phyloP scores from a whole-genome alignment of 108 stramenopile genomes.

The Skeletonema potamos region DNA sequence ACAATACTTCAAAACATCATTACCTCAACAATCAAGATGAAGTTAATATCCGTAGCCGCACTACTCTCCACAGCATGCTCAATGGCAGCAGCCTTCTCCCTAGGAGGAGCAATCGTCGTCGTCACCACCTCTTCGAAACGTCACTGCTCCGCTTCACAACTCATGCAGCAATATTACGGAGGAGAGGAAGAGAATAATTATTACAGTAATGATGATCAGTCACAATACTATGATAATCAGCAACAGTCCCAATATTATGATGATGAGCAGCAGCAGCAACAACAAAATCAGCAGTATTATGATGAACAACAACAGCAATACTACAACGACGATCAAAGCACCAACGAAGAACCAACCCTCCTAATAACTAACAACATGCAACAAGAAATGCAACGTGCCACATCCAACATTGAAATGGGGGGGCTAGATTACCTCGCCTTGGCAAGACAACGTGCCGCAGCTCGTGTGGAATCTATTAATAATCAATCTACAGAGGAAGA shows the following conservation, averaged over 20 bases:
- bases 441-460: constrained; percentile 23
- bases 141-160: neutral
- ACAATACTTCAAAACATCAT: too few species aligned
- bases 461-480: constrained; percentile 24
- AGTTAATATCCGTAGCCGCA: neutral
- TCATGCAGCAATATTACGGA: neutral
- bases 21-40: neutral
- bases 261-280: neutral
- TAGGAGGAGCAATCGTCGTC: neutral
- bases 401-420: neutral
- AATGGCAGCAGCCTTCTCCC: neutral
- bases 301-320: constrained; percentile 1
- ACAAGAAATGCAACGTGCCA: constrained; percentile 22
- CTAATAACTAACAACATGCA: constrained; percentile 23
- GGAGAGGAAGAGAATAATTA: neutral
- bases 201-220: neutral
- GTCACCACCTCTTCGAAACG: neutral
- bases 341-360: constrained; percentile 4
- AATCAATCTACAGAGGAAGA: constrained; percentile 19
- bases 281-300: neutral
- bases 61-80: constrained; percentile 1
- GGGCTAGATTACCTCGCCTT: constrained; percentile 37
- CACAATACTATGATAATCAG: neutral
- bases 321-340: neutral
- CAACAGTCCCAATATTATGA: neutral